These are phyloP conservation scores for Gracilaria domingensis DNA, from an alignment of 23 red algal genomes.

Conservation along the genomic window DNA sequence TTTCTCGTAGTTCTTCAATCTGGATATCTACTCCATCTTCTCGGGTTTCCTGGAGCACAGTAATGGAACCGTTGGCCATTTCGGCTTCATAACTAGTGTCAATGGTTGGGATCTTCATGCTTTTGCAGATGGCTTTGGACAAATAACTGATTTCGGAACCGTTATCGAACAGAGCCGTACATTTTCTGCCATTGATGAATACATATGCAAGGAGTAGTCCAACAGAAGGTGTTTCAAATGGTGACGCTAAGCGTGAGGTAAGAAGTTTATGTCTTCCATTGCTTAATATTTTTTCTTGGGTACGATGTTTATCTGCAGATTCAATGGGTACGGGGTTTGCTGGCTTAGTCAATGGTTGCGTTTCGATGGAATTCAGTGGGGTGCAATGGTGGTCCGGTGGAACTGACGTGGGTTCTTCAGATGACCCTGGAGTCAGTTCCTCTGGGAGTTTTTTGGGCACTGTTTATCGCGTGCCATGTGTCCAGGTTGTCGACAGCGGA, in stretches of 20 bases:
- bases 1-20: neutral
- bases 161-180: constrained; percentile 14
- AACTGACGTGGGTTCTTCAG: neutral
- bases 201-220: neutral
- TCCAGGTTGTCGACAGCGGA: constrained; percentile 7
- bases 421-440: neutral
- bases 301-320: constrained; percentile 3
- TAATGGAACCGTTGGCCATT: constrained; percentile 10
- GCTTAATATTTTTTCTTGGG: neutral
- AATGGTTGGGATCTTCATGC: neutral
- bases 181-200: constrained; percentile 5
- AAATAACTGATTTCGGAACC: constrained; percentile 18
- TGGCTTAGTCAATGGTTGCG: neutral
- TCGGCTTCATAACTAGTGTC: neutral
- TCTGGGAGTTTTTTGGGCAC: constrained; percentile 9
- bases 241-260: constrained; percentile 2
- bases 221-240: neutral
- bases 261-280: constrained; percentile 1
- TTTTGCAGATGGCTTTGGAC: neutral
- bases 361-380: neutral
- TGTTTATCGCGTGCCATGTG: neutral
- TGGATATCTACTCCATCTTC: neutral
- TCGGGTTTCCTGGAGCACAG: neutral
- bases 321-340: neutral
- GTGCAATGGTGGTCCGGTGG: neutral